Base-by-base conservation (phyloP, 108 stramenopile species). In the Ochromonas danica region DNA sequence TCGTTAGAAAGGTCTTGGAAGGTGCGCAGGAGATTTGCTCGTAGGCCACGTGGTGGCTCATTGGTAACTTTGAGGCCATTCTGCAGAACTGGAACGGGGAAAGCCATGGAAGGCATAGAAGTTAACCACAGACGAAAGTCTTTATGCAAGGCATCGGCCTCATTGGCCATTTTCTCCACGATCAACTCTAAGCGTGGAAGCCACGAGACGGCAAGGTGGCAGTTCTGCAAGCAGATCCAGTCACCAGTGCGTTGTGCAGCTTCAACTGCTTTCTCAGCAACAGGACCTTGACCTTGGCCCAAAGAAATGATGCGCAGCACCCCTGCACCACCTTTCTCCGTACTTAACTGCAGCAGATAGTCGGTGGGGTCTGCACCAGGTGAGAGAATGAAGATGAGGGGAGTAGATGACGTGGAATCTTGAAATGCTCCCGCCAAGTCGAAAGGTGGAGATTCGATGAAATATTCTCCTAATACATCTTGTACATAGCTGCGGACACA, bases 11-110 rank as follows among this genome's bases (percentile, higher is more conserved):
- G 33, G 71, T 88, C 88, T 25, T 81, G 67, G 80, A 87, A 88
- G 1, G 82, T 84, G 45, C 88, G 63, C 67, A 75, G 35, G 33
- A 88, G 85, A 83, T 88, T 88, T 0, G 88, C 88, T 36, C 83
- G 40, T 30, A 88, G 79, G 6, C 88, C 88, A n/a, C 85, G 79
- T 22, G 88, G 88, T 41, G 88, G 88, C 83, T 88, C 88, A 39
- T 88, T 87, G 31, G 88, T 88, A 36, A 88, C 80, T 77, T 88
- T 88, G 70, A 88, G 85, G 36, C 88, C 87, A 36, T 84, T 87
- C 83, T 88, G 88, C 39, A 88, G 79, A 1, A 88, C 83, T 3
- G 88, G 81, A 43, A 87, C 88, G 0, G 88, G 88, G 75, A 88
- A 88, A 31, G 79, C 70, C n/a, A 71, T 72, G 39, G 80, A 87